These are phyloP conservation scores for Neurospora sp. DNA, from an alignment of 495 filamentous ascomycete species.

Conservation along the genomic window DNA sequence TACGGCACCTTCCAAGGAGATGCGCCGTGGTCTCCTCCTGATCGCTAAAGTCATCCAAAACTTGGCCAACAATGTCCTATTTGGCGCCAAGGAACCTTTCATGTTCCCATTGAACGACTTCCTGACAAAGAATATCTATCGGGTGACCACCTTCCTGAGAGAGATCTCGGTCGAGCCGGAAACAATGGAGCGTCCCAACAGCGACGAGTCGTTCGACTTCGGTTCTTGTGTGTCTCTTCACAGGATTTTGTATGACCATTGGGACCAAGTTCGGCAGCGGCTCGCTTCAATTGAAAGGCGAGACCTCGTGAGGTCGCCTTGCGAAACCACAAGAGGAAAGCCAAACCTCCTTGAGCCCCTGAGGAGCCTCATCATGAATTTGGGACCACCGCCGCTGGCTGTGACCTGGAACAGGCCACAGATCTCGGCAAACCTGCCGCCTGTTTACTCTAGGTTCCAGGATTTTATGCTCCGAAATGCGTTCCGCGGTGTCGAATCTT, in stretches of 20 bases:
- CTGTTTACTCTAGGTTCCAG: conserved; percentile 55
- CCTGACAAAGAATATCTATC: conserved; percentile 52
- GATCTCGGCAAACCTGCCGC: conserved; percentile 46
- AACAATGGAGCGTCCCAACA: conserved; percentile 19
- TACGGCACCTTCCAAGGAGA: conserved; percentile 49
- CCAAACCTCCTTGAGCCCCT: conserved; percentile 42
- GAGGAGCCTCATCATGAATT: conserved; percentile 48
- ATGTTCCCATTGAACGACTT: conserved; percentile 61
- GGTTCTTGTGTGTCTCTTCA: conserved; percentile 56
- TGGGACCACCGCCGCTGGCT: conserved; percentile 53
- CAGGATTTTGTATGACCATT: conserved; percentile 58
- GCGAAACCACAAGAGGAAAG: conserved; percentile 33
- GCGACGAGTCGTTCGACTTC: conserved; percentile 53
- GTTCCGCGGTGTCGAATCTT: conserved; percentile 49
- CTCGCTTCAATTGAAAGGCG: conserved; percentile 47
- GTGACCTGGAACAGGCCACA: conserved; percentile 54
- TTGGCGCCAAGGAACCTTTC: conserved; percentile 60
- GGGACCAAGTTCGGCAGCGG: conserved; percentile 55
- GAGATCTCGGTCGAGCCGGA: conserved; percentile 47
- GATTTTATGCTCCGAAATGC: conserved; percentile 61
- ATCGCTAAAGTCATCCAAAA: conserved; percentile 62
- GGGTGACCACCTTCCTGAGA: conserved; percentile 50
- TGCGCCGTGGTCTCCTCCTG: conserved; percentile 53
- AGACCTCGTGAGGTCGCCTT: conserved; percentile 40
- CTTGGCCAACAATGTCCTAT: conserved; percentile 58